Evolutionary conservation across 208 protist species (phyloP), one percentile per base, ranked within the genome.

Genomic region (Zelonia costaricensis): DNA sequence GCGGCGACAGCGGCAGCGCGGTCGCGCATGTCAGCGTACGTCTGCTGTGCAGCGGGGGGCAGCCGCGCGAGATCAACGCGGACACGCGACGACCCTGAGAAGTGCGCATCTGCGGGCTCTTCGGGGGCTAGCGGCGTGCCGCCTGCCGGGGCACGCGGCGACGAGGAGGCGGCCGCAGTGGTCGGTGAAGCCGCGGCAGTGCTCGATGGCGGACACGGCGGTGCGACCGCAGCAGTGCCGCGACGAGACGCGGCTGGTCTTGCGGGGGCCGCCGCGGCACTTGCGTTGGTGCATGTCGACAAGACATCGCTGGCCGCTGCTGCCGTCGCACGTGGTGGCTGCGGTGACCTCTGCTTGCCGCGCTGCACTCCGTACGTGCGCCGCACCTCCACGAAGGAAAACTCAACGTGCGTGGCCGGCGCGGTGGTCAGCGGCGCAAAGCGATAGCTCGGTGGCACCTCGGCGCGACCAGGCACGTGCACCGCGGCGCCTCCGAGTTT

Each of bases 381-480:
- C n/a, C n/a, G 9, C 13, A 25, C 1, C 20, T 28, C 15, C 15
- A 12, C 4, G 18, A n/a, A 4, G 23, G 61, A 69, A n/a, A 69
- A 69, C 42, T 27, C 22, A 1, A 74, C 38, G 7, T 9, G 16
- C 12, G 56, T 64, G 10, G 44, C 20, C 1, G 73, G 73, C 10
- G 65, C 66, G 18, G 73, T 79, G 47, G 61, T 23, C 23, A 79
- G 43, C 2, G 67, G 67, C 1, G 22, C 25, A 31, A 79, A 79
- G 12, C 16, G 16, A 22, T 54, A 65, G 22, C 0, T n/a, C 22
- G 13, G 47, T 39, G n/a, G n/a, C 9, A 20, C 16, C 22, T 31
- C 48, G 22, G 55, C 47, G 47, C 20, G 10, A 4, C 58, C 30
- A 33, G 46, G 48, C 49, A 71, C 40, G 8, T 12, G 20, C 23